Evolutionary conservation across 768 basidiomycete species (phyloP).

Genomic region (Lactifluus subvellereus): DNA sequence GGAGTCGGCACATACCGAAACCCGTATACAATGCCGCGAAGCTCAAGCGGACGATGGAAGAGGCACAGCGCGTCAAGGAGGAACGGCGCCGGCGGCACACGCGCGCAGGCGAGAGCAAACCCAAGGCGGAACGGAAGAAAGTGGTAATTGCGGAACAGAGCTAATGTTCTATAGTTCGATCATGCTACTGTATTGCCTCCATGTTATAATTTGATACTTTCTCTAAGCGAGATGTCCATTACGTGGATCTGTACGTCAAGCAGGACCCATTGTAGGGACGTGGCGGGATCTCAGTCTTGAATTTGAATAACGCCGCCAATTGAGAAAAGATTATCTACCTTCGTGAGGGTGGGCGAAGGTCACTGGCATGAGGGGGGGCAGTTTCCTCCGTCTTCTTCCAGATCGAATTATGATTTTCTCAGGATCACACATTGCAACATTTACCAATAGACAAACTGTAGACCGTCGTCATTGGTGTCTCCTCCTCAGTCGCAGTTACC

Average conservation of each 20-base stretch:
- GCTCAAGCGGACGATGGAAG: conserved; percentile 91
- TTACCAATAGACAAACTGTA: background rate
- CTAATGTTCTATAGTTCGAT: conserved; percentile 27
- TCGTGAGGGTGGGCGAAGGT: background rate
- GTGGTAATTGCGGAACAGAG: conserved; percentile 77
- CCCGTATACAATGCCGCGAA: conserved; percentile 83
- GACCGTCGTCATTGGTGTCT: background rate
- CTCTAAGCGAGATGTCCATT: background rate
- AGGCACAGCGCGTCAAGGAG: conserved; percentile 84
- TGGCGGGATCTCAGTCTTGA: background rate
- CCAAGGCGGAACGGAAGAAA: conserved; percentile 88
- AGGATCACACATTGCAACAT: background rate
- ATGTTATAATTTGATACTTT: background rate
- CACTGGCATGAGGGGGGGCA: background rate
- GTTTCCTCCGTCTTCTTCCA: background rate
- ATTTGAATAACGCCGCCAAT: background rate
- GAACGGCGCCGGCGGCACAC: conserved; percentile 89
- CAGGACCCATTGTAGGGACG: background rate
- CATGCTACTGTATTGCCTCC: background rate
- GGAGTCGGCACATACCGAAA: conserved; percentile 80
- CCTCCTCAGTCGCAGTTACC: background rate
- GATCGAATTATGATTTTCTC: background rate
- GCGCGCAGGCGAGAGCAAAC: conserved; percentile 77
- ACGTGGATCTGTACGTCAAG: background rate
- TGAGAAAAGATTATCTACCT: background rate